Base-by-base conservation (phyloP, 345 rosid genomes). In the Aquilaria sinensis region DNA sequence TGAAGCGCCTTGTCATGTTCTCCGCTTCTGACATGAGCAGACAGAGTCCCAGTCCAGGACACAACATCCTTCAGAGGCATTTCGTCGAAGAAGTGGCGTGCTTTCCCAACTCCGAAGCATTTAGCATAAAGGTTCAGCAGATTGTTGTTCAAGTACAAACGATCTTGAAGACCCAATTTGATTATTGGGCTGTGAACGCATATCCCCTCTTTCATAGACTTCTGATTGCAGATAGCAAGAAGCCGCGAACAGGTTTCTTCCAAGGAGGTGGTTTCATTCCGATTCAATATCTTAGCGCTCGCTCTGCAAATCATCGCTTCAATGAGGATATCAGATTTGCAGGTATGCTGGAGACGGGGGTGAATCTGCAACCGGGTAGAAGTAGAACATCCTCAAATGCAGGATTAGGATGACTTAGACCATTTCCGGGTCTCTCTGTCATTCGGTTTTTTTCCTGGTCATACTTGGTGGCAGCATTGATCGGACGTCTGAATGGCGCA, bases 1-100 rank as follows among this genome's bases (percentile, higher is more conserved):
- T 60, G 69, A 57, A 85, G 72, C 31, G 89, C 84, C 0, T 70
- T 70, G 34, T 57, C 77, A 57, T 78, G 80, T 53, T 69, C 73
- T 58, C 65, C 85, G 43, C 54, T 55, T 63, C 72, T 75, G 14
- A 65, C 71, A 64, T 80, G 72, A 29, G 81, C 82, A 65, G 94
- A 74, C 65, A 87, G 60, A 58, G 83, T 57, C 53, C 79, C 82
- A 0, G 94, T 81, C 87, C 94, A 90, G 0, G 94, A 83, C 15
- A 87, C 90, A 4, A 76, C 88, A 15, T 81, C 86, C 62, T 65
- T 87, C 0, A 50, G 64, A 13, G 81, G 80, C 93, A 90, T 85
- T 86, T 86, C 85, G 10, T 90, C 92, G 76, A 90, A 87, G 62
- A 87, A 57, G 37, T 78, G 75, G 71, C 79, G 84, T 43, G 85